Conservation (phyloP, 129 eudicot species). For the Chrysanthemum makinoi region DNA sequence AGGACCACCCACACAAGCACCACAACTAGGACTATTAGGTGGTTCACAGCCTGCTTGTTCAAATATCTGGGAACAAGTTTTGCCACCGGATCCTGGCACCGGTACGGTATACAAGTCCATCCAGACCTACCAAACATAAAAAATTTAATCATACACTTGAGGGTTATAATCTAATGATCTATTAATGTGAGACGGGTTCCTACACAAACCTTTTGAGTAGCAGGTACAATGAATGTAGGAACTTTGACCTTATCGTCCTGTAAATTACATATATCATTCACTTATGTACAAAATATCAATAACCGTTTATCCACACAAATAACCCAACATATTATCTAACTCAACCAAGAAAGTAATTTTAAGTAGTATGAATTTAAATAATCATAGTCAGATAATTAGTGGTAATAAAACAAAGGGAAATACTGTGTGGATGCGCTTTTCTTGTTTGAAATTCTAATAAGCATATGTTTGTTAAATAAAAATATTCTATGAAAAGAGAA, state of each 20-base stretch:
- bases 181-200: not conserved
- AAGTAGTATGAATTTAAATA: too few relatives aligned
- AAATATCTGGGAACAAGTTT: slow-evolving; percentile 95
- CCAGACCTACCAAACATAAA: slow-evolving; percentile 67
- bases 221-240: slow-evolving; percentile 97
- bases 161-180: too few relatives aligned
- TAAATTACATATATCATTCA: slow-evolving; percentile 17
- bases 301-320: not conserved
- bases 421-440: too few relatives aligned
- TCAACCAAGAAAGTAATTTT: too few relatives aligned
- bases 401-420: not conserved
- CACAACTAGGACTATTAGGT: slow-evolving; percentile 92
- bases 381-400: not conserved
- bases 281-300: not conserved
- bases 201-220: slow-evolving; percentile 89
- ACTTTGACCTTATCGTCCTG: slow-evolving; percentile 96
- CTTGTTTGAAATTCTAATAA: too few relatives aligned
- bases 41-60: slow-evolving; percentile 98
- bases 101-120: slow-evolving; percentile 92
- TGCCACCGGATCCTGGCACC: slow-evolving; percentile 95
- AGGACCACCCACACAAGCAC: slow-evolving; percentile 98
- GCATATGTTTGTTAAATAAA: too few relatives aligned
- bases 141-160: slow-evolving; percentile 3
- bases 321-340: too few relatives aligned
- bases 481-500: not conserved